Conservation (phyloP, 2,329 filamentous ascomycete species). For the Hirsutella rhossiliensis region DNA sequence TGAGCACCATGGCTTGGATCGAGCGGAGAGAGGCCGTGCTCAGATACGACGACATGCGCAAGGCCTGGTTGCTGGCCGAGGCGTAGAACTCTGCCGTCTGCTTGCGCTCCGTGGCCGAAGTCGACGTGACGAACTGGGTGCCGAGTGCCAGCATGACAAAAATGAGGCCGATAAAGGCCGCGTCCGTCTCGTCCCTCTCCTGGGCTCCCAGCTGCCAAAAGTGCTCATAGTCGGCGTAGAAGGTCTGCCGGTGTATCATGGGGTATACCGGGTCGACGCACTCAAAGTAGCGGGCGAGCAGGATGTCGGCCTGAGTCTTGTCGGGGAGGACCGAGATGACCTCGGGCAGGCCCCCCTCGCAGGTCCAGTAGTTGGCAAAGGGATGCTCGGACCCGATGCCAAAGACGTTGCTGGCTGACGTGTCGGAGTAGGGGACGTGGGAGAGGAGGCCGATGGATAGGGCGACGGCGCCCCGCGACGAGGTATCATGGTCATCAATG, state of each 20-base stretch:
- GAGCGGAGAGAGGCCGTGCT: constrained; percentile 62
- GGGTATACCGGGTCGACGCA: constrained; percentile 72
- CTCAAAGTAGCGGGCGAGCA: constrained; percentile 52
- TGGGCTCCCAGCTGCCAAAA: constrained; percentile 54
- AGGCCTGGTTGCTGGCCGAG: constrained; percentile 65
- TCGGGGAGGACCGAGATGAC: constrained; percentile 65
- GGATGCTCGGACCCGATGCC: constrained; percentile 70
- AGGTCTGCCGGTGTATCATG: constrained; percentile 64
- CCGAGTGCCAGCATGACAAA: constrained; percentile 70
- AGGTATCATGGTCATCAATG: constrained; percentile 27
- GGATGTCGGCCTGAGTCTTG: constrained; percentile 62
- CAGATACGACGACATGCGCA: constrained; percentile 65
- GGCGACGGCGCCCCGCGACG: constrained; percentile 38
- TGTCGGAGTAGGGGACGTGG: constrained; percentile 59
- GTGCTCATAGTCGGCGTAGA: constrained; percentile 66
- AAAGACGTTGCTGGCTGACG: constrained; percentile 65
- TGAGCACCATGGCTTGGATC: constrained; percentile 69
- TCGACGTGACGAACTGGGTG: constrained; percentile 60
- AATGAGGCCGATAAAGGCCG: constrained; percentile 58
- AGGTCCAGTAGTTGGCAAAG: constrained; percentile 79
- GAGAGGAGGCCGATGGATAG: constrained; percentile 53
- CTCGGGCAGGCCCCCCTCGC: constrained; percentile 60
- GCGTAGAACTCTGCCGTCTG: constrained; percentile 74
- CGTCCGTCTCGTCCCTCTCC: constrained; percentile 51
- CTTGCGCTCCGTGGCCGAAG: constrained; percentile 48